Evolutionary conservation across 139 green algal species (phyloP), one percentile per base, ranked within the genome.

Genomic region (Coccomyxa sp.): DNA sequence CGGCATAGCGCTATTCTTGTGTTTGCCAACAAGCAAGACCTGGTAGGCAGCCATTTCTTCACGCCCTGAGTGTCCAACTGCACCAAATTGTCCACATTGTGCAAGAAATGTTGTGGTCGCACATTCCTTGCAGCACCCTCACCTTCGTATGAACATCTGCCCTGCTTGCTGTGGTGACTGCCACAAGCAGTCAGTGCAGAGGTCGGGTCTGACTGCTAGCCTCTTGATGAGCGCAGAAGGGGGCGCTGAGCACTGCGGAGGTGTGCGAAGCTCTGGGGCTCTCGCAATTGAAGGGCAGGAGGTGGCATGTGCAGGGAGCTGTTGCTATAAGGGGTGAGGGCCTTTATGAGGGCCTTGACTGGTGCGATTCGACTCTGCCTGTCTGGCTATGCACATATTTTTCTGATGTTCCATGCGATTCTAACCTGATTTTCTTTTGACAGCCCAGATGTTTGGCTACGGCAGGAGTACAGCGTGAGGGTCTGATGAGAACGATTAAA

Each of bases 11-110:
- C 94, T n/a, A 92, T 99, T 80, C 92, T 99, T 51, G 94, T 99
- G 10, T 99, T 99, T 89, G 97, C 97, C 51, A 99, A 99, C 91
- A 99, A 99, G 89, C 96, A 99, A 87, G 96, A 96, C 81, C 75
- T 93, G 82, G 86, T 90, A 66, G 38, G 87, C 77, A 25, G 58
- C 71, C 71, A 28, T 38, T 57, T 32, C 74, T 30, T 67, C 30
- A 31, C 25, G 51, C 28, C 21, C 9, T 66, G 9, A 16, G 18
- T 71, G 4, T 28, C 18, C 15, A 3, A 16, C 1, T 77, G 21
- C 71, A 77, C 10, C 71, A 77, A 77, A 51, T 51, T 51, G 38
- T 71, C 38, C 3, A 51, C 7, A 7, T 51, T 51, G 38, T 51
- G 38, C 38, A 51, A 51, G 38, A 51, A n/a, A 74, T 9, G 10